Conservation (phyloP, 2,329 filamentous ascomycete genomes). For the Aureobasidium sp. region DNA sequence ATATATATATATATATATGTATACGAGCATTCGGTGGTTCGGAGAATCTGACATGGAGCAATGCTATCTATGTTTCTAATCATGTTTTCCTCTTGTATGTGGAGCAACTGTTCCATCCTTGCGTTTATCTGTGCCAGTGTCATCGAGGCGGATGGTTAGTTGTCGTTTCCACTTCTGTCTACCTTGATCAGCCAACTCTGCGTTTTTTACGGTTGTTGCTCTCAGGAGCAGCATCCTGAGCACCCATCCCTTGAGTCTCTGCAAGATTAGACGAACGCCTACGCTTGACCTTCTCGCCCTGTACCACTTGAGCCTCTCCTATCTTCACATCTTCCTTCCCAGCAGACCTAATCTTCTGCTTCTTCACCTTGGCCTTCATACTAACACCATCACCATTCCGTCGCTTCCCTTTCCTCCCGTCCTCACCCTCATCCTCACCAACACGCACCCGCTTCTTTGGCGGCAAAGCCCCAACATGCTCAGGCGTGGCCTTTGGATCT, state of each 20-base stretch:
- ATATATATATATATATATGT: no score
- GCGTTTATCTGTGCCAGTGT: not conserved
- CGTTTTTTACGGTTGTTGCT: slow-evolving; percentile 2
- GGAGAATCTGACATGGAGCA: no score
- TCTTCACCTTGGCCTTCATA: not conserved
- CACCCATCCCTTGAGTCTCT: not conserved
- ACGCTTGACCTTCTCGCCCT: slow-evolving; percentile 7
- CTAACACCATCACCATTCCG: not conserved
- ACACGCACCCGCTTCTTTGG: slow-evolving; percentile 17
- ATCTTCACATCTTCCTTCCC: no score
- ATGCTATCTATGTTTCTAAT: no score
- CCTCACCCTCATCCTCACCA: not conserved
- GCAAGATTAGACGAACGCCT: not conserved
- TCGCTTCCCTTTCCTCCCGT: not conserved
- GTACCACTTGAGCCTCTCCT: no score
- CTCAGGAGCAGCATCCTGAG: not conserved
- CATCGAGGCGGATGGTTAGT: no score
- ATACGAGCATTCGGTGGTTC: no score
- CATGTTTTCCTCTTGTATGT: no score
- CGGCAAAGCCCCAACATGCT: not conserved
- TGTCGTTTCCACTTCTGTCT: no score
- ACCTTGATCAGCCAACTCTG: not conserved
- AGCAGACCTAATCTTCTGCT: not conserved
- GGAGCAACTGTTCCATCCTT: no score
- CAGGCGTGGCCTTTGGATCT: slow-evolving; percentile 17